Conservation (phyloP, 495 filamentous ascomycete species). For the Hyaloscypha bicolor region DNA sequence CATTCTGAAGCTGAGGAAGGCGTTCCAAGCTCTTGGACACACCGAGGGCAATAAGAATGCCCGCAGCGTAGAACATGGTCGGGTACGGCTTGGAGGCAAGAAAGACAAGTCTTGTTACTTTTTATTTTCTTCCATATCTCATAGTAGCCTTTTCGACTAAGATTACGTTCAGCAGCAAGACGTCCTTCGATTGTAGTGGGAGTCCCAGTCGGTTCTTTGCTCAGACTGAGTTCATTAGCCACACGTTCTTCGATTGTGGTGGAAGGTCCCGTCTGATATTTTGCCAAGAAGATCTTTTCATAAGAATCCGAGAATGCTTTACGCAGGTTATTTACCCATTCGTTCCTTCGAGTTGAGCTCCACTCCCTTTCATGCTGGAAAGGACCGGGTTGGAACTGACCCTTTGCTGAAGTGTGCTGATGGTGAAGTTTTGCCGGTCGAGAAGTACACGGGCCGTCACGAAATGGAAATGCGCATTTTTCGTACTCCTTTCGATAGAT, state of each 20-base stretch:
- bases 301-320: background rate
- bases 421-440: slow-evolving; percentile 3
- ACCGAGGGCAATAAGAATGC: slow-evolving; percentile 17
- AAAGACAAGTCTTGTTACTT: slow-evolving; percentile 14
- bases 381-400: background rate
- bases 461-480: slow-evolving; percentile 9
- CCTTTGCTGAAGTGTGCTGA: slow-evolving; percentile 12
- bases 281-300: background rate
- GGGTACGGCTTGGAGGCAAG: slow-evolving; percentile 14
- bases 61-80: slow-evolving; percentile 15
- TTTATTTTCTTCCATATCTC: slow-evolving; percentile 9
- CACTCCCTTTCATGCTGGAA: background rate
- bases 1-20: slow-evolving; percentile 6
- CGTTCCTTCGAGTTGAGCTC: background rate
- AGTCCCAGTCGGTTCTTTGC: background rate
- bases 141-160: background rate
- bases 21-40: slow-evolving; percentile 12
- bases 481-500: slow-evolving; percentile 4
- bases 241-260: background rate
- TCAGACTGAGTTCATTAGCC: background rate
- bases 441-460: slow-evolving; percentile 7
- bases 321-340: background rate
- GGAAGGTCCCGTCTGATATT: background rate
- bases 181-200: background rate
- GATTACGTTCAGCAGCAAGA: background rate